A percentile compares a stretch with the other conserved stretches of the same genome.
Conservation (phyloP, 2,329 filamentous ascomycete genomes). For the Paecilomyces sp. region DNA sequence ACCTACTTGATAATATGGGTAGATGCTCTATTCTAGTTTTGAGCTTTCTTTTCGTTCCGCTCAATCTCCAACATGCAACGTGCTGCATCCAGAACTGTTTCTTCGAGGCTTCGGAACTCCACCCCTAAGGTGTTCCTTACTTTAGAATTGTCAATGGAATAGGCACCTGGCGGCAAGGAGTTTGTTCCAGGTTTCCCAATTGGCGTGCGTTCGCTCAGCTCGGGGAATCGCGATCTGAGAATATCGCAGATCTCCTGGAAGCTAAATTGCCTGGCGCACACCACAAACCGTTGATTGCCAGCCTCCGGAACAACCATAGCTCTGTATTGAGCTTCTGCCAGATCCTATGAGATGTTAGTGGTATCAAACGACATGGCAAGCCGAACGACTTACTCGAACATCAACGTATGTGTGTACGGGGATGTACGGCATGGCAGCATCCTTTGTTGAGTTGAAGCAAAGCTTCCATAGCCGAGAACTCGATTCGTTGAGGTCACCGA, state of each 20-base stretch:
- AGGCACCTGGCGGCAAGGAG: neutral
- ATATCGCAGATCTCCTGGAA: neutral
- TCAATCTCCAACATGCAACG: neutral
- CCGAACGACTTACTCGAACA: neutral
- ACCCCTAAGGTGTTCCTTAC: neutral
- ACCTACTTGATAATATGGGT: neutral
- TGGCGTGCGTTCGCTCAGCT: neutral
- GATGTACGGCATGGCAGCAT: neutral
- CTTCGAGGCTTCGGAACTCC: neutral
- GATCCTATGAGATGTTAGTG: neutral
- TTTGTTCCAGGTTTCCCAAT: neutral
- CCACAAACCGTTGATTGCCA: neutral
- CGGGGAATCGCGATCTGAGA: neutral
- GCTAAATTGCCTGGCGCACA: neutral
- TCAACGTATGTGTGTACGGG: neutral
- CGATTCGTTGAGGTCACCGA: conserved; percentile 35
- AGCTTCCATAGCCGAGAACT: conserved; percentile 38
- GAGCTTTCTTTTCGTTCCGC: neutral
- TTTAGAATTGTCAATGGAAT: neutral
- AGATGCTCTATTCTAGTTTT: neutral
- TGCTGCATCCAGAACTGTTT: neutral
- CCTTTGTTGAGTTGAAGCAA: neutral
- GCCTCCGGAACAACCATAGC: neutral
- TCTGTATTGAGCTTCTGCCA: neutral
- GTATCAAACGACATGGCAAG: neutral